Evolutionary conservation across 164 flowering plant species (phyloP).

Genomic region (Magnolia kwangsiensis): DNA sequence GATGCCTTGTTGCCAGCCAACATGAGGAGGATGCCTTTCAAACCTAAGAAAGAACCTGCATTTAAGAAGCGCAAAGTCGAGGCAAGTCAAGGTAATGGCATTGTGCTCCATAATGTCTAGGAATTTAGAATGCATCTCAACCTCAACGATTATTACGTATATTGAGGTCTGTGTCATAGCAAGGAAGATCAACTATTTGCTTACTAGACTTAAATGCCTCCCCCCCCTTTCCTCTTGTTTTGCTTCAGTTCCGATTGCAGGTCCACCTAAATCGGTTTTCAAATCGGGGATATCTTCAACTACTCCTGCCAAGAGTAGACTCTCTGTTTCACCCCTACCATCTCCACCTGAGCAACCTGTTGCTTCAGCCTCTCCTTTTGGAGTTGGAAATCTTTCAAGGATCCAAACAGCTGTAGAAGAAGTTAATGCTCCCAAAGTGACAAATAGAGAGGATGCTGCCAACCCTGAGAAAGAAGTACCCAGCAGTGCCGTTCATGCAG

Average conservation of each 20-base stretch:
- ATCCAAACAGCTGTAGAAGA: slow-evolving; percentile 33
- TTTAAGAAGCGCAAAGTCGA: slow-evolving; percentile 70
- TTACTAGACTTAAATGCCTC: not conserved
- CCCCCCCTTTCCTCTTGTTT: slow-evolving; percentile 1
- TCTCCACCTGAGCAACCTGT: slow-evolving; percentile 58
- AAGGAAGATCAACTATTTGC: too few species aligned
- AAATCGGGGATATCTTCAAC: slow-evolving; percentile 47
- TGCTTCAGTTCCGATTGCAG: slow-evolving; percentile 31
- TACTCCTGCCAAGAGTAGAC: slow-evolving; percentile 42
- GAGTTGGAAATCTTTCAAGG: slow-evolving; percentile 36
- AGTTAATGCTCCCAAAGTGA: slow-evolving; percentile 20
- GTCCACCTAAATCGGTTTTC: slow-evolving; percentile 46
- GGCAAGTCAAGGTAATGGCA: slow-evolving; percentile 56
- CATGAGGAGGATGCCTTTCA: slow-evolving; percentile 52
- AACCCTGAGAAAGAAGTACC: slow-evolving; percentile 52
- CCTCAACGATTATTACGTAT: not conserved
- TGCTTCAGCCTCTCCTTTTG: slow-evolving; percentile 52
- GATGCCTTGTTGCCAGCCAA: slow-evolving; percentile 38
- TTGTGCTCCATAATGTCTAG: too few species aligned
- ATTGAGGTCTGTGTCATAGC: too few species aligned
- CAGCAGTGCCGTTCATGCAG: slow-evolving; percentile 24
- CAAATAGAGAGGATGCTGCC: slow-evolving; percentile 34
- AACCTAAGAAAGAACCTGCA: slow-evolving; percentile 68
- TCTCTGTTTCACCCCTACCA: slow-evolving; percentile 63
- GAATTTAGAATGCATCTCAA: not conserved